phyloP scores from a whole-genome alignment of 2,329 filamentous ascomycete species.

The Scedosporium dehoogii region DNA sequence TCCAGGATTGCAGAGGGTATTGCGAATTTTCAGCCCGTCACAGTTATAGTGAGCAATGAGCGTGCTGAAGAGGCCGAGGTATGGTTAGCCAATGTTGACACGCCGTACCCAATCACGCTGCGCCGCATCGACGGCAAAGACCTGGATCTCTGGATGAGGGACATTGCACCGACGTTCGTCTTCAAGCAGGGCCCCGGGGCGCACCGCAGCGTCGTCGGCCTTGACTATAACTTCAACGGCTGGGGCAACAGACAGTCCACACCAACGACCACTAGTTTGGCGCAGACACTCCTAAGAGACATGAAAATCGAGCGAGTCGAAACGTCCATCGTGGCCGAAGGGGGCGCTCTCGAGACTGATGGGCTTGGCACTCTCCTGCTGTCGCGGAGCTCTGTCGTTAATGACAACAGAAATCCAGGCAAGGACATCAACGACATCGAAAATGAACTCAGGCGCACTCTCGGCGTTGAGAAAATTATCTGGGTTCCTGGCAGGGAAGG shows the following conservation, averaged over 20 bases:
- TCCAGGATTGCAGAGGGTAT: background rate
- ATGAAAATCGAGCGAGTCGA: slow-evolving; percentile 2
- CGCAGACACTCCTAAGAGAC: background rate
- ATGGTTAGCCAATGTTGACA: background rate
- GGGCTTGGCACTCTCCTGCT: slow-evolving; percentile 18
- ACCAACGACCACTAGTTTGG: slow-evolving; percentile 10
- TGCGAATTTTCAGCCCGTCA: background rate
- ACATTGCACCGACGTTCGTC: slow-evolving; percentile 17
- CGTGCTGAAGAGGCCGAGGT: background rate
- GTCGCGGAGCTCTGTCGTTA: slow-evolving; percentile 19
- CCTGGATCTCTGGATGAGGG: slow-evolving; percentile 18
- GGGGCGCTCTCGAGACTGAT: slow-evolving; percentile 18
- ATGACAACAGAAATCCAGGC: slow-evolving; percentile 18
- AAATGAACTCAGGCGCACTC: slow-evolving; percentile 10
- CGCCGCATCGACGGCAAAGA: background rate
- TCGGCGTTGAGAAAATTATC: slow-evolving; percentile 18
- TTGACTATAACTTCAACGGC: slow-evolving; percentile 18
- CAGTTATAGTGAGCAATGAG: background rate
- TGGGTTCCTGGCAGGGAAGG: slow-evolving; percentile 17
- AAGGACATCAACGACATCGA: slow-evolving; percentile 13
- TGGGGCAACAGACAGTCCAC: slow-evolving; percentile 16
- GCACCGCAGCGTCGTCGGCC: slow-evolving; percentile 7
- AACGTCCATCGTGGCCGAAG: slow-evolving; percentile 13
- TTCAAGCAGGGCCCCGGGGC: background rate
- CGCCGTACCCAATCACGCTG: background rate